Percentiles rank a stretch among this genome's conserved stretches.
Evolutionary conservation across 371 early-diverging fungal species (phyloP).

Genomic region (Mucor saturninus): DNA sequence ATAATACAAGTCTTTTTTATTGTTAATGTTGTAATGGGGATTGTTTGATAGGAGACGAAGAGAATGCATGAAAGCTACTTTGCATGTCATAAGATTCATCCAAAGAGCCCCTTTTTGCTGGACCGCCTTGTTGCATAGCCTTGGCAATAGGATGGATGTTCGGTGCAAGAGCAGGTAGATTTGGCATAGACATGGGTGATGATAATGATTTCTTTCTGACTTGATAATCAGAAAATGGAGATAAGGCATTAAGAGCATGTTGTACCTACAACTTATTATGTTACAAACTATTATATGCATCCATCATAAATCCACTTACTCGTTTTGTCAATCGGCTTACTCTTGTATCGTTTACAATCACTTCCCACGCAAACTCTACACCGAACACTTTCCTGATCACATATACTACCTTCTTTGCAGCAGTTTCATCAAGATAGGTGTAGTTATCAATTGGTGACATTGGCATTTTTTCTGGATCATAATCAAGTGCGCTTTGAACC

Average conservation of each 20-base stretch:
- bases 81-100: slow-evolving; percentile 4
- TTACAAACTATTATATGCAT: not conserved
- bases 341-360: slow-evolving; percentile 57
- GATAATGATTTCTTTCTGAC: slow-evolving; percentile 7
- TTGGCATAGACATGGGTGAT: not conserved
- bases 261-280: slow-evolving; percentile 8
- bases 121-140: slow-evolving; percentile 4
- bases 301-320: not conserved
- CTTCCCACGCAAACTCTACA: slow-evolving; percentile 81
- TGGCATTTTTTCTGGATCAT: slow-evolving; percentile 52
- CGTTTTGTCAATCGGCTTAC: slow-evolving; percentile 33
- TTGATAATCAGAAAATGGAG: slow-evolving; percentile 16
- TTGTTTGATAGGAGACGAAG: slow-evolving; percentile 3
- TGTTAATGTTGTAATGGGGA: slow-evolving; percentile 2
- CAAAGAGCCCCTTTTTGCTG: not conserved
- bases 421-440: slow-evolving; percentile 55
- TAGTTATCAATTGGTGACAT: slow-evolving; percentile 51
- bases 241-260: slow-evolving; percentile 20
- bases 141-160: slow-evolving; percentile 3
- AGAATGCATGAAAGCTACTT: not conserved
- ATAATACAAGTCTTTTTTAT: not conserved
- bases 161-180: not conserved
- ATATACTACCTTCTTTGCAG: slow-evolving; percentile 72
- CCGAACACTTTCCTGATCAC: slow-evolving; percentile 75
- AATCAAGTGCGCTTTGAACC: slow-evolving; percentile 28